Conservation (phyloP, 345 rosid species). For the Pugionium cornutum region DNA sequence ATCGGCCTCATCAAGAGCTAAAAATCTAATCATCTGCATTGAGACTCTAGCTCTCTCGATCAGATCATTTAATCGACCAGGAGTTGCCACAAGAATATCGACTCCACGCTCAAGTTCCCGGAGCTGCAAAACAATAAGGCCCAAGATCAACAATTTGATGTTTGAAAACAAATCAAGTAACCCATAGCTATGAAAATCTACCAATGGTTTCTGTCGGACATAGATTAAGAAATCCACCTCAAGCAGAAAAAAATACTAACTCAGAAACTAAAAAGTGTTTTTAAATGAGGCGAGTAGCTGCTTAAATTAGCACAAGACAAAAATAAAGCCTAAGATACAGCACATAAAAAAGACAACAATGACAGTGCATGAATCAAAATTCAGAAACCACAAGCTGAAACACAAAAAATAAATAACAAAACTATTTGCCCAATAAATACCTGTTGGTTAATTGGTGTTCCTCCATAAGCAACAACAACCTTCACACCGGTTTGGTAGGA, state of each 20-base stretch:
- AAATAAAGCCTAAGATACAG: constrained; percentile 14
- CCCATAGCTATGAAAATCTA: not conserved
- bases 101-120: constrained; percentile 96
- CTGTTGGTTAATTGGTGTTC: constrained; percentile 93
- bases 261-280: constrained; percentile 15
- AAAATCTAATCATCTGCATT: constrained; percentile 78
- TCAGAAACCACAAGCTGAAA: not conserved
- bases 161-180: constrained; percentile 1
- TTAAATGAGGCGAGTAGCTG: not conserved
- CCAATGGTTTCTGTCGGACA: constrained; percentile 7
- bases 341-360: constrained; percentile 10
- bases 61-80: constrained; percentile 94
- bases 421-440: constrained; percentile 34
- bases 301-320: not conserved
- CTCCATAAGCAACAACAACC: constrained; percentile 98
- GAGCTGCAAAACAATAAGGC: constrained; percentile 55
- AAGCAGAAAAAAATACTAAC: constrained; percentile 7
- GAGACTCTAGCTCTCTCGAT: constrained; percentile 97
- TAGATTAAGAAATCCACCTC: constrained; percentile 1
- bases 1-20: constrained; percentile 98
- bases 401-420: not conserved
- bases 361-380: not conserved
- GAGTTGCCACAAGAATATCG: constrained; percentile 98
- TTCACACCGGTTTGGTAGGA: constrained; percentile 97
- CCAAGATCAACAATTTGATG: not conserved